phyloP scores from a whole-genome alignment of 2,329 filamentous ascomycete species.

The Didymella segeticola region DNA sequence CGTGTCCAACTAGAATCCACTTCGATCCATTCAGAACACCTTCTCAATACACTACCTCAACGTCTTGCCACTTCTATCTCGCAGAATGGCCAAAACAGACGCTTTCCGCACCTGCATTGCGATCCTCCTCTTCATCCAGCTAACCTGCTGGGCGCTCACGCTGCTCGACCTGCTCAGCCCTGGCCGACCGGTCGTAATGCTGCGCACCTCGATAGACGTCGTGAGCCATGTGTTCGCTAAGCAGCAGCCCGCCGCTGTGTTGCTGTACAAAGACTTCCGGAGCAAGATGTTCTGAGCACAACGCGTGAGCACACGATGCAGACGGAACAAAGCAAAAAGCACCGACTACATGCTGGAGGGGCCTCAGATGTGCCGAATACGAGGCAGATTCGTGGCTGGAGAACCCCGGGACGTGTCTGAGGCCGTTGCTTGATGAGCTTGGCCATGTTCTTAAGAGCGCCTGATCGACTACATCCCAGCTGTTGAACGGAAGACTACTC shows the following conservation, averaged over 20 bases:
- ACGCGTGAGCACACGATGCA: too few relatives aligned
- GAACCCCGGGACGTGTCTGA: background rate
- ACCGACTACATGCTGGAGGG: background rate
- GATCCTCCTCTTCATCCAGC: constrained; percentile 40
- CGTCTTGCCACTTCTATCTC: too few relatives aligned
- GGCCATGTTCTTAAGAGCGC: background rate
- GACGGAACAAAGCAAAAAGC: background rate
- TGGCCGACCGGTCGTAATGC: constrained; percentile 32
- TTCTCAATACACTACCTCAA: background rate
- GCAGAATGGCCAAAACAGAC: constrained; percentile 36
- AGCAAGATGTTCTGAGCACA: constrained; percentile 11
- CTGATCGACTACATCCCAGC: background rate
- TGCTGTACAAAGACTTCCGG: constrained; percentile 28
- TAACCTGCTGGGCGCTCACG: constrained; percentile 40
- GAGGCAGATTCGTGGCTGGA: background rate
- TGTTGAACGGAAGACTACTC: too few relatives aligned
- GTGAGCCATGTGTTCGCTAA: constrained; percentile 25
- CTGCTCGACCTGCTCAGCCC: constrained; percentile 42
- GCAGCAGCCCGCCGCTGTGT: constrained; percentile 25
- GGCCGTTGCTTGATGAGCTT: background rate
- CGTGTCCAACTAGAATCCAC: constrained; percentile 6
- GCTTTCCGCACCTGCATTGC: constrained; percentile 40
- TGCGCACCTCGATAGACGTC: constrained; percentile 28
- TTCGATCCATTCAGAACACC: background rate
- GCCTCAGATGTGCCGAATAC: background rate